Percentiles rank a stretch among this genome's conserved stretches.
Conservation (phyloP, 1,284 basidiomycete species). For the Acaromyces ingoldii region DNA sequence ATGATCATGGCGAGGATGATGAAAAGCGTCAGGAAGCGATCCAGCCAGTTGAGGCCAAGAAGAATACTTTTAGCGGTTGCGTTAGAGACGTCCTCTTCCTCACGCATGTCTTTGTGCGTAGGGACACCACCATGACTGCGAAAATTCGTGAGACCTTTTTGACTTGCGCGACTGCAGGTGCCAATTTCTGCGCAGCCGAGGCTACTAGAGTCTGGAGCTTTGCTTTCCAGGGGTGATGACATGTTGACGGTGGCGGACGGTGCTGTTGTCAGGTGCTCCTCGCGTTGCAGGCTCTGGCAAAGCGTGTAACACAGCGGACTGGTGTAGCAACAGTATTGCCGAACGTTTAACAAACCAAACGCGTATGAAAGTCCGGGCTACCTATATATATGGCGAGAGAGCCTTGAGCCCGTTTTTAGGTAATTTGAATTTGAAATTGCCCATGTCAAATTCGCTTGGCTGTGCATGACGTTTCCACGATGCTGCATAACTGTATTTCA, state of each 20-base stretch:
- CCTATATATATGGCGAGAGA: too few species aligned
- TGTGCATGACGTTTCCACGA: too few species aligned
- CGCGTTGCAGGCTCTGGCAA: background rate
- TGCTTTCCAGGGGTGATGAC: background rate
- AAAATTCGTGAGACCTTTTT: background rate
- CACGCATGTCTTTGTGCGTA: background rate
- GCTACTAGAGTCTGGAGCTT: background rate
- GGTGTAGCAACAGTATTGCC: too few species aligned
- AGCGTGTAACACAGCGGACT: background rate
- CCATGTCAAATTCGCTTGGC: too few species aligned
- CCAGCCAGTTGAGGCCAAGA: conserved; percentile 56
- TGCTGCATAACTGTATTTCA: too few species aligned
- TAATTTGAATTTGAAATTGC: too few species aligned
- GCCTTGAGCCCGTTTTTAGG: too few species aligned
- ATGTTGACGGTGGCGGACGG: background rate
- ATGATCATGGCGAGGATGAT: conserved; percentile 73
- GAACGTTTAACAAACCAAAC: too few species aligned
- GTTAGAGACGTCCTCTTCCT: background rate
- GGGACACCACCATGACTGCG: background rate
- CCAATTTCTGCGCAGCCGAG: background rate
- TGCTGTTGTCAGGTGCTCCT: background rate
- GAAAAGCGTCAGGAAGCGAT: conserved; percentile 66
- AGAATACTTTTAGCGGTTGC: background rate
- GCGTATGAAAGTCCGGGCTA: too few species aligned
- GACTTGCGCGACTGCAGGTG: background rate